phyloP scores from a whole-genome alignment of 495 filamentous ascomycete species.

The Penicillium maclennaniae region DNA sequence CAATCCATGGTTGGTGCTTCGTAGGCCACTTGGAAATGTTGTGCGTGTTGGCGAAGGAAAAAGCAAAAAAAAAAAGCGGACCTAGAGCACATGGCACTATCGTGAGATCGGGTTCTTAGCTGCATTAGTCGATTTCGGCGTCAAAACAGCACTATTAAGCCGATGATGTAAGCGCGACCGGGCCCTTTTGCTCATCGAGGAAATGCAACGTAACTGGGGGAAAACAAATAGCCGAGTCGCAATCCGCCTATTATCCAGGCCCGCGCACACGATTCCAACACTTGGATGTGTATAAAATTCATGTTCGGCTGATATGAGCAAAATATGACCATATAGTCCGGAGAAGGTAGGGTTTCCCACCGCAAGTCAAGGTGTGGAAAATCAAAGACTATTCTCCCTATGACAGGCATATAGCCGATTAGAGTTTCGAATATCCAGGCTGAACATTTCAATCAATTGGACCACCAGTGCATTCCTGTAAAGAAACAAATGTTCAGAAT shows the following conservation, averaged over 20 bases:
- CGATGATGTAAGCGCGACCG: neutral
- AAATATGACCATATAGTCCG: neutral
- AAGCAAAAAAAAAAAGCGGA: neutral
- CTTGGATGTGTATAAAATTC: no score
- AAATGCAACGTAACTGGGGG: neutral
- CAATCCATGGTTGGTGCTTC: neutral
- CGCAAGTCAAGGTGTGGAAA: neutral
- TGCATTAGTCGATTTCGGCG: neutral
- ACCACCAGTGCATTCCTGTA: conserved; percentile 28
- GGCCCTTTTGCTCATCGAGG: neutral
- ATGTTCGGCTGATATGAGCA: no score
- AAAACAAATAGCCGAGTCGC: conserved; percentile 9
- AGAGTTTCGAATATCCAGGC: neutral
- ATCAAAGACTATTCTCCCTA: neutral
- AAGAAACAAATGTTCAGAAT: conserved; percentile 40
- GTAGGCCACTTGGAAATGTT: neutral
- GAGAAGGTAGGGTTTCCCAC: neutral
- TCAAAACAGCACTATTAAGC: neutral
- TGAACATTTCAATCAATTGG: conserved; percentile 15
- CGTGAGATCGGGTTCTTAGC: neutral
- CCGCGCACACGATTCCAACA: neutral
- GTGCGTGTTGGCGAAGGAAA: neutral
- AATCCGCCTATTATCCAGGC: neutral
- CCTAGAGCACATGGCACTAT: neutral
- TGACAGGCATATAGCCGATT: conserved; percentile 5